These are phyloP conservation scores for Scedosporium boydii DNA, from an alignment of 2,329 filamentous ascomycete species.

Conservation along the genomic window DNA sequence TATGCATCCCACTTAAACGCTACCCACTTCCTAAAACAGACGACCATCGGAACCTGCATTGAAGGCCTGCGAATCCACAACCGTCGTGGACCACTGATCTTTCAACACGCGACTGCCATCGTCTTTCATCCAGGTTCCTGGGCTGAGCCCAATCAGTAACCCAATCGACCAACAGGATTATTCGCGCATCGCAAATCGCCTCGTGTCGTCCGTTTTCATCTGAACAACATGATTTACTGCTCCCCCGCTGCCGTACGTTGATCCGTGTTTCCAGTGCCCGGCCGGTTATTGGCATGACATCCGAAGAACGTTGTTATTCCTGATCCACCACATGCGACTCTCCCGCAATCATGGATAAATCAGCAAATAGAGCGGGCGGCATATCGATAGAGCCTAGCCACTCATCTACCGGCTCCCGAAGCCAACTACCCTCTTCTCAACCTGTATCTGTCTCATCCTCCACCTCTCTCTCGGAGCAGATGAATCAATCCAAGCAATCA, in stretches of 20 bases:
- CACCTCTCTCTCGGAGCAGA: conserved; percentile 3
- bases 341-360: conserved; percentile 5
- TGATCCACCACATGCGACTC: conserved; percentile 7
- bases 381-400: not conserved
- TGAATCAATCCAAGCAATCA: conserved; percentile 2
- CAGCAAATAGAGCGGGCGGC: conserved; percentile 3
- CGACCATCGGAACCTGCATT: not conserved
- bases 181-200: not conserved
- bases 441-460: conserved; percentile 2
- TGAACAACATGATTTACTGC: conserved; percentile 1
- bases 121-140: not conserved
- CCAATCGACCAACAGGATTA: not conserved
- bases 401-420: not conserved
- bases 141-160: conserved; percentile 1
- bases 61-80: not conserved
- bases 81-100: conserved; percentile 1
- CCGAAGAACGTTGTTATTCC: not conserved
- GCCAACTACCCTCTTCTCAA: not conserved
- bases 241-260: not conserved
- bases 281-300: conserved; percentile 2
- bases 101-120: not conserved
- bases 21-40: not conserved
- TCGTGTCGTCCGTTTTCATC: not conserved
- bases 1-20: not conserved
- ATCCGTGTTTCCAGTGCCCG: not conserved